Conservation (phyloP, 352 stramenopile species). For the Pythium plurisporium region DNA sequence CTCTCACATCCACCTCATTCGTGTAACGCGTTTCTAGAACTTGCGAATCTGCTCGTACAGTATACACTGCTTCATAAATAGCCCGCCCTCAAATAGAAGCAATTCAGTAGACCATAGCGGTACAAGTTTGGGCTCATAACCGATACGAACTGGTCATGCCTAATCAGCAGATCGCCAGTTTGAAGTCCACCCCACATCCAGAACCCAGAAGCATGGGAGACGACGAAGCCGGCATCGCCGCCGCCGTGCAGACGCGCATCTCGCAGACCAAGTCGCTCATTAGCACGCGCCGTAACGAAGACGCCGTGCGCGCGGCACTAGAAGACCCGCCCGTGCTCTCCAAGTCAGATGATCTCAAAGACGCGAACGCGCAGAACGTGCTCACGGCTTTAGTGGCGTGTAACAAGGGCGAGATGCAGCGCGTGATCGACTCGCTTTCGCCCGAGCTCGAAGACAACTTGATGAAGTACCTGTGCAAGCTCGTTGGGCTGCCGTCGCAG, state of each 20-base stretch:
- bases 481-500: slow-evolving; percentile 66
- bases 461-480: slow-evolving; percentile 89
- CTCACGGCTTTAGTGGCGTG: slow-evolving; percentile 69
- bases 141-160: too few relatives aligned
- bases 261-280: slow-evolving; percentile 68
- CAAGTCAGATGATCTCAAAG: slow-evolving; percentile 60
- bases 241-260: slow-evolving; percentile 53
- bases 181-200: slow-evolving; percentile 12
- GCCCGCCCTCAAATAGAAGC: too few relatives aligned
- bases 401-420: slow-evolving; percentile 87
- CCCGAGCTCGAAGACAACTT: slow-evolving; percentile 71
- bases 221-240: slow-evolving; percentile 50
- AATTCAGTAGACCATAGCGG: too few relatives aligned
- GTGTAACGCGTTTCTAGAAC: too few relatives aligned
- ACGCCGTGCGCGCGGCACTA: slow-evolving; percentile 66
- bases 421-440: slow-evolving; percentile 66
- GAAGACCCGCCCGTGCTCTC: slow-evolving; percentile 66
- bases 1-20: too few relatives aligned
- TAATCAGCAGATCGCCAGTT: slow-evolving; percentile 16
- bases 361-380: slow-evolving; percentile 77
- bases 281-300: slow-evolving; percentile 76
- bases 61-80: too few relatives aligned
- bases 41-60: too few relatives aligned
- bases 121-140: too few relatives aligned
- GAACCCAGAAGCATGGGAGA: slow-evolving; percentile 35